Evolutionary conservation across 2,329 filamentous ascomycete species (phyloP).

Genomic region (Trichophyton schoenleinii): DNA sequence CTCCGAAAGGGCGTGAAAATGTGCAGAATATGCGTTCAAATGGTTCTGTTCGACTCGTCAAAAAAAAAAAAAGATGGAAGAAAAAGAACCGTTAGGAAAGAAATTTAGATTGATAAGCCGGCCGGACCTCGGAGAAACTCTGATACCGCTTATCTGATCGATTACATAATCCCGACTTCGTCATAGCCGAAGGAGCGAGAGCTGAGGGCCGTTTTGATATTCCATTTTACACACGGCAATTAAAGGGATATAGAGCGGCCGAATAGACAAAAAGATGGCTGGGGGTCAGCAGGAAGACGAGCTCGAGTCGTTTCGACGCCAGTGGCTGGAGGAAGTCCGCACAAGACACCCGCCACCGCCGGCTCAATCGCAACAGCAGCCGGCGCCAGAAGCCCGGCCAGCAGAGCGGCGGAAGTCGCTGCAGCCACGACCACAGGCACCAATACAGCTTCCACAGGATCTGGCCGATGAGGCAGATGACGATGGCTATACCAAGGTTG

Average conservation of each 20-base stretch:
- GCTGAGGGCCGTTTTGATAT: neutral
- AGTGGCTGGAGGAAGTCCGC: constrained; percentile 74
- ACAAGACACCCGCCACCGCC: constrained; percentile 7
- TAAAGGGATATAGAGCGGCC: neutral
- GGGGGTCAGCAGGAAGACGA: constrained; percentile 33
- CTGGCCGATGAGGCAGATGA: neutral
- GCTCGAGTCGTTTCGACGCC: constrained; percentile 70
- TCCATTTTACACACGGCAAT: too few relatives aligned
- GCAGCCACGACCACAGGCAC: neutral
- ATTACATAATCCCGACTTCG: neutral
- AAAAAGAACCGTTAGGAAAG: neutral
- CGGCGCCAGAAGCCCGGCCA: constrained; percentile 11
- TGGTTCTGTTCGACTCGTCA: neutral
- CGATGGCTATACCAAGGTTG: constrained; percentile 10
- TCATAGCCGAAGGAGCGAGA: neutral
- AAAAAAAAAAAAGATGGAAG: neutral
- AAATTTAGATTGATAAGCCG: constrained; percentile 2
- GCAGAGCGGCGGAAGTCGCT: constrained; percentile 6
- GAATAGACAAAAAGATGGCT: neutral
- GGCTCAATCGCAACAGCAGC: neutral
- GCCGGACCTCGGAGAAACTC: neutral
- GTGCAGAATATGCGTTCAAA: too few relatives aligned
- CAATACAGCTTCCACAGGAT: constrained; percentile 4
- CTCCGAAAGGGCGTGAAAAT: too few relatives aligned
- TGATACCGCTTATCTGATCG: neutral